Conservation (phyloP, 257 asterid species). For the Linaria vulgaris region DNA sequence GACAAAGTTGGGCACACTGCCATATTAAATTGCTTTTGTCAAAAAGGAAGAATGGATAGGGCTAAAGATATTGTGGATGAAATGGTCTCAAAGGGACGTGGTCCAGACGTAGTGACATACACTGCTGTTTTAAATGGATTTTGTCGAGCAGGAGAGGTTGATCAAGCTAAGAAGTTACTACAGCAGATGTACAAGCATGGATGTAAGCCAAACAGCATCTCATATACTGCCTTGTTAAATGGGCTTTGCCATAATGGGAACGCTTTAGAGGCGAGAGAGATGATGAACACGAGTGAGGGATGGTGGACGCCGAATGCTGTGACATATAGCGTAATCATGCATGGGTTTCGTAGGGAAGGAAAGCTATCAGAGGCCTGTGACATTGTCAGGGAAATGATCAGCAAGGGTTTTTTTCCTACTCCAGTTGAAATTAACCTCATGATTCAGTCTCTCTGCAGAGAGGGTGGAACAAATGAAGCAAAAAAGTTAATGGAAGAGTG, state of each 20-base stretch:
- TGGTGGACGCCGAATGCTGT: constrained; percentile 91
- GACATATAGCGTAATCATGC: constrained; percentile 80
- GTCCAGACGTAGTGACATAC: constrained; percentile 93
- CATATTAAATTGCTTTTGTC: constrained; percentile 66
- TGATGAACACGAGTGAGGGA: constrained; percentile 74
- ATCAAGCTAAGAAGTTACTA: constrained; percentile 71
- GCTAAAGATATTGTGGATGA: constrained; percentile 79
- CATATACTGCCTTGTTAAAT: constrained; percentile 73
- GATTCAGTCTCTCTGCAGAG: constrained; percentile 68
- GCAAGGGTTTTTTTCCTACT: constrained; percentile 65
- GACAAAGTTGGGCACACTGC: constrained; percentile 83
- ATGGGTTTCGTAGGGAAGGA: constrained; percentile 92
- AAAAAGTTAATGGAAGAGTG: constrained; percentile 76
- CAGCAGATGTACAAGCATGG: constrained; percentile 84
- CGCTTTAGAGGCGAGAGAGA: constrained; percentile 76
- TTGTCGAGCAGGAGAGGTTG: constrained; percentile 57
- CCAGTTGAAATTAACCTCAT: constrained; percentile 84
- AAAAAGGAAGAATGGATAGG: constrained; percentile 55
- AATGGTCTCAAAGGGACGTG: constrained; percentile 71
- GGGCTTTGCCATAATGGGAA: constrained; percentile 80
- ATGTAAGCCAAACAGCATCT: constrained; percentile 77
- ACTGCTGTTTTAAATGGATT: constrained; percentile 80
- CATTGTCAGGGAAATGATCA: constrained; percentile 67
- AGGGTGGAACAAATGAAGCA: constrained; percentile 53
- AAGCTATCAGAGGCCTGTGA: constrained; percentile 76